Evolutionary conservation across 345 rosid species (phyloP), one percentile per base, ranked within the genome.

Genomic region (Schrenkiella parvula): DNA sequence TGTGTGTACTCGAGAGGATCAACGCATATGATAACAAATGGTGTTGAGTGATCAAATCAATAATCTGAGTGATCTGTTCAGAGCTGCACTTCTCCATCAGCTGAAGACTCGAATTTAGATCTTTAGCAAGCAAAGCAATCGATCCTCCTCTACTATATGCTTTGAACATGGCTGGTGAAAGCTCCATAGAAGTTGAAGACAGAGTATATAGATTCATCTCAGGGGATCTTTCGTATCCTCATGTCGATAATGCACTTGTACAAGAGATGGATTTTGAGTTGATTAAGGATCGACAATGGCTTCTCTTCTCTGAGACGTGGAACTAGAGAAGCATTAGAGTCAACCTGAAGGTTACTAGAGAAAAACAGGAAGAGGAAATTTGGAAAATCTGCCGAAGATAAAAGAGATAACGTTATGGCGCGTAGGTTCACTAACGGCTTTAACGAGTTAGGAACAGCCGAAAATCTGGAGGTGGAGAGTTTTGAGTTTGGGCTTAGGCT

Each of bases 151-250:
- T 3, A 68, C n/a, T n/a, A n/a, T n/a, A n/a, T n/a, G n/a, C n/a
- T n/a, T n/a, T n/a, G n/a, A n/a, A n/a, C n/a, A n/a, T 78, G 39
- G 82, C 87, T 37, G 97, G 89, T 15, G 79, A 79, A 72, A 92
- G 98, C 86, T 80, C 79, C 56, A 77, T 88, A 44, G 89, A 82
- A 74, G 70, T 88, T 80, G 79, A 66, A 47, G 77, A 76, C 61
- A 80, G 65, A 57, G 84, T 82, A 42, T 75, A 64, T 71, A 85
- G 78, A 65, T 88, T 91, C 63, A 65, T 81, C 35, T 80, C 91
- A 6, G 87, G 82, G 42, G 87, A 87, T 72, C 56, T 64, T 23
- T 83, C 82, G 2, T 84, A 87, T 77, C 77, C 81, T 74, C 80
- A 61, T 41, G 80, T 71, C 11, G 74, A 72, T 56, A 67, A 64